A percentile compares a stretch with the other conserved stretches of the same genome.
Conservation (phyloP, 1,284 basidiomycete species). For the Tilletia walkeri region DNA sequence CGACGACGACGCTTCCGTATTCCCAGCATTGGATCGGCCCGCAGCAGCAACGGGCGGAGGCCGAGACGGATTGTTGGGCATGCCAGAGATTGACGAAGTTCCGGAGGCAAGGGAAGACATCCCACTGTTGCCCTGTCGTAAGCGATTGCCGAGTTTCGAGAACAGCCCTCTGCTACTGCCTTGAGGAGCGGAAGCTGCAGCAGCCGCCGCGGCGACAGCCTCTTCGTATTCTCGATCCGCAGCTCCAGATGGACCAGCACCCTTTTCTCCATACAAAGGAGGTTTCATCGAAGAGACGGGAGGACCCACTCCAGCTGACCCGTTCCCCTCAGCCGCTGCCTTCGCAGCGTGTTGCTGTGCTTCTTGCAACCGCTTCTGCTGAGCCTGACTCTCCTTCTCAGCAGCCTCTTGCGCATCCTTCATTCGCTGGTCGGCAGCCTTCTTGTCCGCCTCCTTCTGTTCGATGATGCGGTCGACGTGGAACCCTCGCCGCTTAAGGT, state of each 20-base stretch:
- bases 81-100: constrained; percentile 39
- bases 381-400: not conserved
- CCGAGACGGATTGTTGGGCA: constrained; percentile 13
- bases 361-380: constrained; percentile 4
- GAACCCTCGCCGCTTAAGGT: constrained; percentile 74
- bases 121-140: constrained; percentile 26
- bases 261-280: not conserved
- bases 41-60: constrained; percentile 28
- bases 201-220: not conserved
- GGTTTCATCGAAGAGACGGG: too few relatives aligned
- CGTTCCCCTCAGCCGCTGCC: not conserved
- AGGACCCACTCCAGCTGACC: not conserved
- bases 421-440: constrained; percentile 60
- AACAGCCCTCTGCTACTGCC: constrained; percentile 29
- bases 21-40: constrained; percentile 19
- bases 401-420: constrained; percentile 34
- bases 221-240: not conserved
- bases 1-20: not conserved
- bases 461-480: constrained; percentile 85
- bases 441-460: constrained; percentile 73
- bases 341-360: constrained; percentile 3
- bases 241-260: not conserved
- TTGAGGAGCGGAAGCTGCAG: not conserved
- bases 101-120: constrained; percentile 44
- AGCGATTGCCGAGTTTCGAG: constrained; percentile 34